Base-by-base conservation (phyloP, 2,329 filamentous ascomycete species). In the Aspergillus sp. region DNA sequence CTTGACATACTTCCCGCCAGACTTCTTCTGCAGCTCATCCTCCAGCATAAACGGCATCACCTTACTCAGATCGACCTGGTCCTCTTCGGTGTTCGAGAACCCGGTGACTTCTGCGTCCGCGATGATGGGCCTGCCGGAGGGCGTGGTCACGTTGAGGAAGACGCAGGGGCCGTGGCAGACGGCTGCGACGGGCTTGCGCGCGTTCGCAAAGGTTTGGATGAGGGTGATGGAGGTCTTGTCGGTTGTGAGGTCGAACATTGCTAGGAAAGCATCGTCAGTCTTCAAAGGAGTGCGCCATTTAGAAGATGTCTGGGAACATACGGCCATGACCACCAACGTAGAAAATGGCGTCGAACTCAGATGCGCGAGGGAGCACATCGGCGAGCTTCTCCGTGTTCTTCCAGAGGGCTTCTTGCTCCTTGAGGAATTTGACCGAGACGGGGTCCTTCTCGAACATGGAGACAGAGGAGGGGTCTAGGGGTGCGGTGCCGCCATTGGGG, bases 331-430 rank as follows among this genome's bases (percentile, higher is more conserved):
- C 83, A 52, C 83, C 83, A 43, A 85, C 81, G 63, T 80, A 85
- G 68, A 84, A 85, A 51, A 85, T 76, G 34, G 85, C 88, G 63
- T 84, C 88, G 66, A 85, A 90, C 60, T 89, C 85, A 56, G 71
- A 72, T 0, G 83, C 80, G 57, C 80, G 81, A 34, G 83, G 83
- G 15, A 83, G 66, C 62, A 88, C 82, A 20, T 82, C 74, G 24
- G 79, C 77, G 18, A 91, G 76, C 57, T 82, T 82, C 5, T 75
- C 66, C 0, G 88, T 91, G 41, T 84, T 81, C 67, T 85, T 82
- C 86, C 86, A 91, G 15, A 89, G 70, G 2, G 76, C 62, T 65
- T 81, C 76, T 63, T 89, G 76, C 66, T 81, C 80, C 34, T 81
- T 75, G 48, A 84, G 68, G 75, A 89, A 89, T 52, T 75, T 71